Conservation (phyloP, 2,329 filamentous ascomycete genomes). For the Lachnum nothofagi region DNA sequence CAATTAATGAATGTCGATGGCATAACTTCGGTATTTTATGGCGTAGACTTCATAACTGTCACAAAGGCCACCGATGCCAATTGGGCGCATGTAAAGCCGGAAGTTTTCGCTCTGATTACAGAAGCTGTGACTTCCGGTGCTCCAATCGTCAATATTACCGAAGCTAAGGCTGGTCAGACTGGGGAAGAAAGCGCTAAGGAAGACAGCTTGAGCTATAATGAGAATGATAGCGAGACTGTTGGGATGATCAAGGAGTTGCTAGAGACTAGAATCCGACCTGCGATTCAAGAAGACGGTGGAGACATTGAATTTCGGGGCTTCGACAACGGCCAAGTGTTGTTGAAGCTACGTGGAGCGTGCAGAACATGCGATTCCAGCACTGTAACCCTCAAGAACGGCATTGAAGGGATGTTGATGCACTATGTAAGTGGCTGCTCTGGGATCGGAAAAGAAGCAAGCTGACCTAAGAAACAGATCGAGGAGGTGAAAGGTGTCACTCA, state of each 20-base stretch:
- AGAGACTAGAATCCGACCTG: slow-evolving; percentile 88
- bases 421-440: slow-evolving; percentile 58
- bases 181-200: slow-evolving; percentile 46
- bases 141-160: slow-evolving; percentile 68
- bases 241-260: slow-evolving; percentile 98
- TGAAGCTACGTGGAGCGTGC: slow-evolving; percentile 89
- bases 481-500: slow-evolving; percentile 92
- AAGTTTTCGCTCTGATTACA: slow-evolving; percentile 91
- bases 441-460: slow-evolving; percentile 13
- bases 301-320: slow-evolving; percentile 96
- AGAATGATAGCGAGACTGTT: slow-evolving; percentile 89
- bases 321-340: slow-evolving; percentile 71
- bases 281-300: slow-evolving; percentile 95
- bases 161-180: slow-evolving; percentile 51
- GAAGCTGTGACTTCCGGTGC: slow-evolving; percentile 83
- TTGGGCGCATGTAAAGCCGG: slow-evolving; percentile 92
- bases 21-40: slow-evolving; percentile 92
- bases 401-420: slow-evolving; percentile 97
- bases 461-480: slow-evolving; percentile 61
- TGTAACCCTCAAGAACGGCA: slow-evolving; percentile 93
- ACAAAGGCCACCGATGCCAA: slow-evolving; percentile 83
- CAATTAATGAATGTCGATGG: slow-evolving; percentile 91
- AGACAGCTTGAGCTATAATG: slow-evolving; percentile 76
- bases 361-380: slow-evolving; percentile 95
- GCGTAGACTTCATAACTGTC: slow-evolving; percentile 91